phyloP scores from a whole-genome alignment of 805 yeast genomes.

The Kazachstania viticola region DNA sequence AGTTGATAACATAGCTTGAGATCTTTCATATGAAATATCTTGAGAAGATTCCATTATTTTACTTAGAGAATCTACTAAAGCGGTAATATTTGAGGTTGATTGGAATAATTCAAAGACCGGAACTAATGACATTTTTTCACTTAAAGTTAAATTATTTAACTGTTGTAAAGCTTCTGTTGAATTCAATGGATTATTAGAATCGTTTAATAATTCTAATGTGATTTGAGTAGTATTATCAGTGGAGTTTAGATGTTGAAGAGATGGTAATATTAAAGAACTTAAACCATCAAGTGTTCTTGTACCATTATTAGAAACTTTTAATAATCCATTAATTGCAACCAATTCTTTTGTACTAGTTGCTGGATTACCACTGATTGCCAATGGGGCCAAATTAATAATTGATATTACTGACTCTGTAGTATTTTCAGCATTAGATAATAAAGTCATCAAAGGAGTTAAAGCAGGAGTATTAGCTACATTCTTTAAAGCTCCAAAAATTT shows the following conservation, averaged over 20 bases:
- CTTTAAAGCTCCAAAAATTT: slow-evolving; percentile 17
- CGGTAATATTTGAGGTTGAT: slow-evolving; percentile 14
- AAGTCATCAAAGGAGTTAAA: slow-evolving; percentile 18
- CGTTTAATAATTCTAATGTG: slow-evolving; percentile 14
- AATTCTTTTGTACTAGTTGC: slow-evolving; percentile 10
- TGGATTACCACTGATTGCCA: slow-evolving; percentile 13
- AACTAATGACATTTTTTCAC: slow-evolving; percentile 13
- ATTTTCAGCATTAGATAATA: slow-evolving; percentile 20
- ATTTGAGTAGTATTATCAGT: slow-evolving; percentile 6
- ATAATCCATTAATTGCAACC: slow-evolving; percentile 9
- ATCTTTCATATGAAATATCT: slow-evolving; percentile 8
- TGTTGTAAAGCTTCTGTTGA: slow-evolving; percentile 14
- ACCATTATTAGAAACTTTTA: slow-evolving; percentile 3
- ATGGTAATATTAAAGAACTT: slow-evolving; percentile 9
- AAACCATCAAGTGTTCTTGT: slow-evolving; percentile 11
- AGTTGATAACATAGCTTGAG: slow-evolving; percentile 9
- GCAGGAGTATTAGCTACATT: slow-evolving; percentile 21
- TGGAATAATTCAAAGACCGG: slow-evolving; percentile 19
- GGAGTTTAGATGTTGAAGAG: slow-evolving; percentile 1
- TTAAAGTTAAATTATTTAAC: slow-evolving; percentile 16
- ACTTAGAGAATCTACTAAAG: slow-evolving; percentile 11
- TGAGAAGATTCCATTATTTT: slow-evolving; percentile 9
- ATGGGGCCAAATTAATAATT: slow-evolving; percentile 19
- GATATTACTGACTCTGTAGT: slow-evolving; percentile 15
- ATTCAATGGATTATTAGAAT: slow-evolving; percentile 15